These are phyloP conservation scores for Sisymbrium altissimum DNA, from an alignment of 345 rosid genomes.

Conservation along the genomic window DNA sequence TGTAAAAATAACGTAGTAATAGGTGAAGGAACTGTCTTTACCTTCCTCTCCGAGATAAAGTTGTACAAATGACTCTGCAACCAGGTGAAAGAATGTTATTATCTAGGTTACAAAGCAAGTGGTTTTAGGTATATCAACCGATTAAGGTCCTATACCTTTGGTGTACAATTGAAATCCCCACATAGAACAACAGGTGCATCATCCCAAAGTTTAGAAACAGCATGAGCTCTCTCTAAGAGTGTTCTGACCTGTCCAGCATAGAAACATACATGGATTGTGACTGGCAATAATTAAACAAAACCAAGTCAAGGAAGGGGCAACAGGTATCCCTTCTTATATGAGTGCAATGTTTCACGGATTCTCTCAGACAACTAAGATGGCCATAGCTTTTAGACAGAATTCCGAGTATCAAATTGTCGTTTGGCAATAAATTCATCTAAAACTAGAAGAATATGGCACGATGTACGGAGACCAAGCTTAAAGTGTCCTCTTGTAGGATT, in stretches of 20 bases:
- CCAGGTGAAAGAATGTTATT: slow-evolving; percentile 30
- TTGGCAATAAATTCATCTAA: not conserved
- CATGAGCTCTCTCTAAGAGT: slow-evolving; percentile 71
- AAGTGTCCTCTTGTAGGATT: too few relatives aligned
- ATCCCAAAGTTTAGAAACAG: slow-evolving; percentile 74
- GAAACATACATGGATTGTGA: slow-evolving; percentile 1
- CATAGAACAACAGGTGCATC: slow-evolving; percentile 89
- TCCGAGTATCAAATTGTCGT: not conserved
- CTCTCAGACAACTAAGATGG: not conserved
- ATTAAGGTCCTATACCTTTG: slow-evolving; percentile 52
- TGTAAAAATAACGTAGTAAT: not conserved
- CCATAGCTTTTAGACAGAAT: not conserved
- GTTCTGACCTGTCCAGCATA: slow-evolving; percentile 58
- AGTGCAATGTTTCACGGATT: not conserved
- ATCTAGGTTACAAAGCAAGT: slow-evolving; percentile 2
- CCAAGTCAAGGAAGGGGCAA: not conserved
- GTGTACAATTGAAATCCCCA: slow-evolving; percentile 95
- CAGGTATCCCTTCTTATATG: not conserved
- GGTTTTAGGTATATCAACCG: not conserved
- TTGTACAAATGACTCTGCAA: slow-evolving; percentile 91
- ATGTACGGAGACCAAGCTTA: not conserved
- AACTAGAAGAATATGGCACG: not conserved
- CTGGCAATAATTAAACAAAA: not conserved
- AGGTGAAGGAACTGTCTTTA: slow-evolving; percentile 28
- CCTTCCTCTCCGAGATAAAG: slow-evolving; percentile 81